Evolutionary conservation across 192 early-diverging fungal species (phyloP), one percentile per base, ranked within the genome.

Genomic region (Rhizophagus prolifer): DNA sequence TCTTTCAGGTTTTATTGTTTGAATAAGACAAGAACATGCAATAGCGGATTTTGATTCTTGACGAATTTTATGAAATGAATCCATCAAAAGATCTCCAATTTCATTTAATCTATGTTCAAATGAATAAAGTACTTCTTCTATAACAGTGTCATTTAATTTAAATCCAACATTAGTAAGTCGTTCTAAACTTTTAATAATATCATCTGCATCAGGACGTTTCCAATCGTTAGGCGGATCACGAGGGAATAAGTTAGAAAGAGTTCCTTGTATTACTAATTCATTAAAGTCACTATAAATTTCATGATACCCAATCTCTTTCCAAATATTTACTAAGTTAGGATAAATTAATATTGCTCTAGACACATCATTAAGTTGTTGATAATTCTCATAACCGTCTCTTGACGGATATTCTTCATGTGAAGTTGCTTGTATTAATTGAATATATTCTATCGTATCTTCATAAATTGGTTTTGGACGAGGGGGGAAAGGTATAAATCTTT

Each of bases 101-200:
- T 58, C 71, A 10, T 25, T 58, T 30, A 72, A 44, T 14, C 26
- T 26, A 72, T 72, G 23, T 26, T 72, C 71, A 47, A 72, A 72
- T 21, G 26, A 72, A 26, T 13, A 19, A 21, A 72, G 26, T 19
- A 26, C 12, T 30, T 72, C 71, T 72, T 34, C 71, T 3, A 72
- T 59, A 14, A 72, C 26, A 34, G 26, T 7, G 26, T 58, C 26
- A 30, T 30, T 28, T 25, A 72, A 34, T 72, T 59, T n/a, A 38
- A 72, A 72, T 30, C 71, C 50, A 72, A 59, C 41, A 4, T 19
- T 14, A 50, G 25, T 44, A 12, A 72, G 41, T 31, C 21, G 12
- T 16, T 58, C 9, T 26, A 72, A n/a, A 23, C 58, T 1, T 7
- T 4, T n/a, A n/a, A 44, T 19, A 26, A 72, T 28, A 31, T 0